Evolutionary conservation across 331 rosid species (phyloP), one percentile per base, ranked within the genome.

Genomic region (Saraca asoca): DNA sequence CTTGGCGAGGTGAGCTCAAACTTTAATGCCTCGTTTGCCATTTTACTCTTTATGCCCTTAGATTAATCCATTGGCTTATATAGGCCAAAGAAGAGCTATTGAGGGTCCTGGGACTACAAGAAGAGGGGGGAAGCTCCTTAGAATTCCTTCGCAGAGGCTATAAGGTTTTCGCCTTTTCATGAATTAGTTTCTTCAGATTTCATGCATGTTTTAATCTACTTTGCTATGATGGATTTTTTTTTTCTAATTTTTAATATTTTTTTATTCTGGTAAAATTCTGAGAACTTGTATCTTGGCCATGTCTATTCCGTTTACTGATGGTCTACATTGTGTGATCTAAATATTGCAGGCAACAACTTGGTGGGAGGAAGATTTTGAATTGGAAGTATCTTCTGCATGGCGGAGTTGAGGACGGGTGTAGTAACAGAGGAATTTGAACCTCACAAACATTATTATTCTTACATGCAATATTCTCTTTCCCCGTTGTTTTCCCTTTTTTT

Each of bases 91-190:
- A 93, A 52, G 95, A 93, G 69, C 54, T 93, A 51, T 71, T 93
- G 84, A 85, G 98, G 80, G 98, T 93, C 77, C 76, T 93, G 76
- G 98, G 96, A 70, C 91, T 93, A 49, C 82, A 90, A 75, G 98
- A 90, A 72, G 96, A 87, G 63, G 83, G 75, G 77, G 98, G 98
- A 62, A 93, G 98, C 85, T 93, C 98, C 9, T 83, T 90, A 57
- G 74, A 90, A 78, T 93, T 93, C 82, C 96, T 93, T 55, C 98
- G 96, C 55, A 82, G 91, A 81, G 98, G 98, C 94, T 93, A 93
- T 84, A 93, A 76, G 96, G 95, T 93, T 50, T 53, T 52, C 62
- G 64, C 68, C 63, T 60, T 29, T 77, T 70, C 58, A 24, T 51
- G 19, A 20, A 33, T 33, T 17, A 15, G 19, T 68, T 73, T 70